These are phyloP conservation scores for Fusarium brevicatenulatum DNA, from an alignment of 2,329 filamentous ascomycete species.

Conservation along the genomic window DNA sequence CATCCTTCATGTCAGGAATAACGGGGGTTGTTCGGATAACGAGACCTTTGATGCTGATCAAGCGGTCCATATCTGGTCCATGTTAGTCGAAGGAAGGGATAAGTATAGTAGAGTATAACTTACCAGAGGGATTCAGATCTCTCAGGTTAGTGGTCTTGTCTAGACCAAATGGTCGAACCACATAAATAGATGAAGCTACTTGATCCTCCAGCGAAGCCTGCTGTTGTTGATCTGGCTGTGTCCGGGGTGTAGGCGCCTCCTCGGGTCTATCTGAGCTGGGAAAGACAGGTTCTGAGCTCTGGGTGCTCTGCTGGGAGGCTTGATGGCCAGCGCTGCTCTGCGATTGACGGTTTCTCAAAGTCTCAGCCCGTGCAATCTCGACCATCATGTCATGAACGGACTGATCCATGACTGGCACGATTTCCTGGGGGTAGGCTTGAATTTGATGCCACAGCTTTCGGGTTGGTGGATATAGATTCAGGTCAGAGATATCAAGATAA, in stretches of 20 bases:
- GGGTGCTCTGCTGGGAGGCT: slow-evolving; percentile 57
- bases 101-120: slow-evolving; percentile 28
- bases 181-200: slow-evolving; percentile 82
- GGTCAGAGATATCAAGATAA: slow-evolving; percentile 87
- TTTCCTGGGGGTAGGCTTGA: slow-evolving; percentile 93
- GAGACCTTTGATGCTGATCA: slow-evolving; percentile 93
- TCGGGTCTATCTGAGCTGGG: slow-evolving; percentile 81
- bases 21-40: slow-evolving; percentile 96
- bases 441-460: slow-evolving; percentile 95
- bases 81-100: slow-evolving; percentile 15
- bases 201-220: slow-evolving; percentile 78
- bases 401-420: slow-evolving; percentile 96
- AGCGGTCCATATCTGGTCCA: slow-evolving; percentile 86
- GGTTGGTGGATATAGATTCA: slow-evolving; percentile 93
- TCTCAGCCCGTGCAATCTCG: slow-evolving; percentile 84
- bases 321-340: slow-evolving; percentile 64
- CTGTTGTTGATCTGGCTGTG: slow-evolving; percentile 56
- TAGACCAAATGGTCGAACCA: slow-evolving; percentile 88
- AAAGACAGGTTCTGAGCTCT: slow-evolving; percentile 79
- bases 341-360: slow-evolving; percentile 73
- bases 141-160: slow-evolving; percentile 90
- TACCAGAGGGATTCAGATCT: slow-evolving; percentile 88
- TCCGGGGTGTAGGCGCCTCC: slow-evolving; percentile 50
- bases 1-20: slow-evolving; percentile 99
- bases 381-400: slow-evolving; percentile 93